Base-by-base conservation (phyloP, 2,329 filamentous ascomycete species). In the Colletotrichum sp. region DNA sequence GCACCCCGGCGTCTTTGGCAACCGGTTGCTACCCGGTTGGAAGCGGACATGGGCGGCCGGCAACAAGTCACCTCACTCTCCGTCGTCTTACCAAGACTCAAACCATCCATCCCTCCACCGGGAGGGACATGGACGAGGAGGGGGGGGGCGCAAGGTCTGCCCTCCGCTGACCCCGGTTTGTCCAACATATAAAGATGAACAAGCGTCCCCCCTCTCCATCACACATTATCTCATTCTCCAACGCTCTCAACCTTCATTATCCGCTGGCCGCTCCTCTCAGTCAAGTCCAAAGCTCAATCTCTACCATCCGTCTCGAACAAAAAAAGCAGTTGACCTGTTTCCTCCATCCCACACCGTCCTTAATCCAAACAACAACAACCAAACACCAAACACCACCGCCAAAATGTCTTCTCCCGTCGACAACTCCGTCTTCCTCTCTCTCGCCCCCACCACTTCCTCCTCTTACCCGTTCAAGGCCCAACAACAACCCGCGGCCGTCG, bases 361-460 rank as follows among this genome's bases (percentile, higher is more conserved):
- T 52, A 21, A 21, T 52, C 43, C 16, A 60, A 59, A 55, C 52
- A 21, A 63, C 36, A 48, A 65, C 48, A 24, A 26, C 24, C 18
- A n/a, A 30, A 3, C 30, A 43, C 43, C 43, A 43, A 36, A 14
- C 13, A 57, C 28, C 16, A 39, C 16, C 55, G 36, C n/a, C 64
- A 76, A 67, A 28, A 77, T 78, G 73, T 78, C 73, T 72, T 67
- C 72, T 39, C 77, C 77, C 61, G 70, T 75, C 64, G 73, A 75
- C 69, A 75, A 67, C 73, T 75, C 77, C 65, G 64, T 75, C 66
- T 93, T 93, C 85, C 88, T 93, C 77, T 87, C 88, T 34, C 87
- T 93, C 66, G 90, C 89, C n/a, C 91, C 91, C 55, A 87, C 87
- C 79, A 91, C 88, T 34, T 92, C 91, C 18, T 83, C 86, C 74